These are phyloP conservation scores for Elsinoe batatas DNA, from an alignment of 2,329 filamentous ascomycete species.

Conservation along the genomic window DNA sequence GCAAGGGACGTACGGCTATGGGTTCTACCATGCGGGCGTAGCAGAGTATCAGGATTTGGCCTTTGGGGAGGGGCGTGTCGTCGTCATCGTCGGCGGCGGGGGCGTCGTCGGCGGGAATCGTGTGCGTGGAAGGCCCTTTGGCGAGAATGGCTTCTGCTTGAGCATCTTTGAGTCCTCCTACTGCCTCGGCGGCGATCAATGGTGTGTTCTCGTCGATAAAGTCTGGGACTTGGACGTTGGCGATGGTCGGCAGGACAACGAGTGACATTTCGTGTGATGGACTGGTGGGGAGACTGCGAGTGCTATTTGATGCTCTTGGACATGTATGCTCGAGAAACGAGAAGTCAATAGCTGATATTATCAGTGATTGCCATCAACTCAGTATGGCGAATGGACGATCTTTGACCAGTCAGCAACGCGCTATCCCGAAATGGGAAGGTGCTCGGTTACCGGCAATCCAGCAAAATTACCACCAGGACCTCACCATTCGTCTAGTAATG, in stretches of 20 bases:
- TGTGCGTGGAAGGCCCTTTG: not conserved
- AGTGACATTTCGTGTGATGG: not conserved
- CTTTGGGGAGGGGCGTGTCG: slow-evolving; percentile 45
- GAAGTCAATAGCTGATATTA: not conserved
- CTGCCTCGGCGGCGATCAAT: slow-evolving; percentile 9
- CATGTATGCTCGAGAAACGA: not conserved
- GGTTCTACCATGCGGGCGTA: slow-evolving; percentile 64
- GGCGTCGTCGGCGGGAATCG: not conserved
- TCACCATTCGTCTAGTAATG: not conserved
- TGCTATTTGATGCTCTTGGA: not conserved
- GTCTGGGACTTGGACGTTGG: not conserved
- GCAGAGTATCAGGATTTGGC: slow-evolving; percentile 65
- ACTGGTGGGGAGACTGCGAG: not conserved
- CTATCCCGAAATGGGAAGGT: not conserved
- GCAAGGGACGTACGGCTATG: slow-evolving; percentile 41
- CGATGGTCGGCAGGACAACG: not conserved
- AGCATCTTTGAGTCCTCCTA: not conserved
- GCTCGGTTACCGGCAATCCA: not conserved
- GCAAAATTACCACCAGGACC: not conserved
- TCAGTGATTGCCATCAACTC: not conserved
- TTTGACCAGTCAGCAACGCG: not conserved
- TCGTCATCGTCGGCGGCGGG: slow-evolving; percentile 22
- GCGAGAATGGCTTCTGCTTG: slow-evolving; percentile 5
- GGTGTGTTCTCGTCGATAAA: slow-evolving; percentile 8
- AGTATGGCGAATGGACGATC: not conserved